These are phyloP conservation scores for Heracleum sosnowskyi DNA, from an alignment of 129 eudicot genomes.

Conservation along the genomic window DNA sequence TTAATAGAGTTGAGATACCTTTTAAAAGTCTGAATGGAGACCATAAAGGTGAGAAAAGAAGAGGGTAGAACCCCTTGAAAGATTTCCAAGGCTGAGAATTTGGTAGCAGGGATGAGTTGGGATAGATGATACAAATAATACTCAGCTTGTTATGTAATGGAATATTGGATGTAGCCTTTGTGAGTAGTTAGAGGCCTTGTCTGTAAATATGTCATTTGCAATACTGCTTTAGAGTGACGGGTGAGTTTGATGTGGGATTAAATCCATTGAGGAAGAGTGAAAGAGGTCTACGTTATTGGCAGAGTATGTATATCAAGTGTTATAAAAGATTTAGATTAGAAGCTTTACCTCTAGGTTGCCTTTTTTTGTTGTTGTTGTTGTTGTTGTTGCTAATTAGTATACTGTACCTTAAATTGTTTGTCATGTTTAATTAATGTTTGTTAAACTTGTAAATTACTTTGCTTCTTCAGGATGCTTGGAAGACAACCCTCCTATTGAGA, in stretches of 20 bases:
- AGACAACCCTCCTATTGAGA: conserved; percentile 87
- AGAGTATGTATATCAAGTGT: neutral
- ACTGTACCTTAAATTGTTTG: neutral
- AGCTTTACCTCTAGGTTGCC: neutral
- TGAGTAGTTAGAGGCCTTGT: neutral
- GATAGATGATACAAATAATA: neutral
- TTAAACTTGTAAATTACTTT: neutral
- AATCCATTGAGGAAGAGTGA: neutral
- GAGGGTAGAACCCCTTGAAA: neutral
- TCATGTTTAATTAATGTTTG: neutral
- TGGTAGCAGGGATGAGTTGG: neutral
- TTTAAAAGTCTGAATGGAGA: neutral
- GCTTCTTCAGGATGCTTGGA: conserved; percentile 66
- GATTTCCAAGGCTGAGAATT: neutral
- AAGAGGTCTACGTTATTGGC: neutral
- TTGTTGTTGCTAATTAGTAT: neutral
- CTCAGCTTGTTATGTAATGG: neutral
- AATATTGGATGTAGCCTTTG: neutral
- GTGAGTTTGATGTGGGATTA: neutral
- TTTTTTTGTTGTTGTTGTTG: too few species aligned
- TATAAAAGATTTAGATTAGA: neutral
- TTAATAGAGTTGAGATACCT: neutral
- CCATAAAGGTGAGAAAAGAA: neutral
- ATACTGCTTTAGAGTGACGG: neutral
- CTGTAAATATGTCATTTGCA: neutral